Conservation (phyloP, 495 filamentous ascomycete species). For the Aspergillus avenaceus region DNA sequence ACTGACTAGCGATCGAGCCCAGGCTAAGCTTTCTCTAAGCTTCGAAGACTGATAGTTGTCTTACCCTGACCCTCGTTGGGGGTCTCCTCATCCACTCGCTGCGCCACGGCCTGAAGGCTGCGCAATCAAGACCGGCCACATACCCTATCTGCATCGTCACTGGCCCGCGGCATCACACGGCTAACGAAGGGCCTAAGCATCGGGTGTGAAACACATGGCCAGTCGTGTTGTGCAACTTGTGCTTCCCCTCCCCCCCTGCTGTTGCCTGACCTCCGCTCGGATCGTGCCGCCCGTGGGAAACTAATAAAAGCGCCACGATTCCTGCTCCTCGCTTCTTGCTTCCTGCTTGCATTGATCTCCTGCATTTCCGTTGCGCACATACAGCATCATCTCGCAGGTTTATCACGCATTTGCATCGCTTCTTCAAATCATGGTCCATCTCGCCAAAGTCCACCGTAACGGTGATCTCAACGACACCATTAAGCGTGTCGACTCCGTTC, state of each 20-base stretch:
- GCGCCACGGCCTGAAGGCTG: neutral
- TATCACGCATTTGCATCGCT: too few species aligned
- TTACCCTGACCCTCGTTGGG: neutral
- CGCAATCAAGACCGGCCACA: neutral
- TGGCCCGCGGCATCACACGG: neutral
- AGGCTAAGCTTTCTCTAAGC: conserved; percentile 23
- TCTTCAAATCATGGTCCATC: conserved; percentile 31
- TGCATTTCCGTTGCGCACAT: neutral
- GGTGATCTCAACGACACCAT: conserved; percentile 16
- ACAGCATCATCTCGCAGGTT: too few species aligned
- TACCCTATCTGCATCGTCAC: neutral
- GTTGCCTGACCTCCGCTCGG: neutral
- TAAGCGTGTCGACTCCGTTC: conserved; percentile 28
- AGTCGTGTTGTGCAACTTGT: too few species aligned
- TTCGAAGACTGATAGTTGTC: conserved; percentile 6
- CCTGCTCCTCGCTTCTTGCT: neutral
- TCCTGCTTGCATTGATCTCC: neutral
- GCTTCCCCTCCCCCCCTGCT: neutral
- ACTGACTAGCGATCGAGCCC: neutral
- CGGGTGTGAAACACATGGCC: neutral
- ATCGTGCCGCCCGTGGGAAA: neutral
- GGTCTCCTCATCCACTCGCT: neutral
- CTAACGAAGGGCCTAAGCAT: neutral
- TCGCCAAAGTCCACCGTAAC: conserved; percentile 33
- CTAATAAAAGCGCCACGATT: neutral